Conservation (phyloP, 2,329 filamentous ascomycete genomes). For the Orbilia javanica region DNA sequence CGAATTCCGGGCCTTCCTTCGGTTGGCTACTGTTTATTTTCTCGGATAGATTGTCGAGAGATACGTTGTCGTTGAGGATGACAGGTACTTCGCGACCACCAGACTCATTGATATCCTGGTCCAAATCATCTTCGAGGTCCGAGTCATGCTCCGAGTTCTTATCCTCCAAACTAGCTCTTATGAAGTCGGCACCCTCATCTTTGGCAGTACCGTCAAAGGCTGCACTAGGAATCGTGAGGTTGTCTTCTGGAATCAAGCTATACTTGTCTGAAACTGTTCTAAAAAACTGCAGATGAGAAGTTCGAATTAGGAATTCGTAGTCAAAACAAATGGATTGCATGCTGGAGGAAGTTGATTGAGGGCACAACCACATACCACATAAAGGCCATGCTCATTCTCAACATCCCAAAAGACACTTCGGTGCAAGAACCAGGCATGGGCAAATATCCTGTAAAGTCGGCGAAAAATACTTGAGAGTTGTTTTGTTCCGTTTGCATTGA, state of each 20-base stretch:
- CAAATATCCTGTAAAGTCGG: slow-evolving; percentile 94
- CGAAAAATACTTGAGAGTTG: slow-evolving; percentile 96
- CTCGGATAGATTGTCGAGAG: background rate
- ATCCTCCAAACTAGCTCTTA: slow-evolving; percentile 61
- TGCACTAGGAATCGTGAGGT: slow-evolving; percentile 84
- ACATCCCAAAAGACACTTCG: slow-evolving; percentile 94
- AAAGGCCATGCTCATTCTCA: slow-evolving; percentile 89
- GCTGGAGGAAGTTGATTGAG: background rate
- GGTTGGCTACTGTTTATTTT: slow-evolving; percentile 12
- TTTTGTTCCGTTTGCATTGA: slow-evolving; percentile 72
- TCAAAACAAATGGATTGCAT: background rate
- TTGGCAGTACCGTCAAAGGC: slow-evolving; percentile 58
- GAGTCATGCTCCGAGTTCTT: slow-evolving; percentile 40
- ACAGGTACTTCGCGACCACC: slow-evolving; percentile 39
- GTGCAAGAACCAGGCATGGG: slow-evolving; percentile 98
- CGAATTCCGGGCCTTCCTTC: background rate
- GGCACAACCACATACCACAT: slow-evolving; percentile 69
- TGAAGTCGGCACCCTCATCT: slow-evolving; percentile 28
- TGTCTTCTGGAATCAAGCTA: slow-evolving; percentile 88
- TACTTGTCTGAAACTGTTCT: slow-evolving; percentile 96
- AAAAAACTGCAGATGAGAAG: slow-evolving; percentile 73
- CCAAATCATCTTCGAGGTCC: slow-evolving; percentile 64
- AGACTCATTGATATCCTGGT: slow-evolving; percentile 63
- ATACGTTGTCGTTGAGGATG: slow-evolving; percentile 25
- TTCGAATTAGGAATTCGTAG: background rate